Evolutionary conservation across 768 basidiomycete species (phyloP).

Genomic region (Pleurotus sapidus): DNA sequence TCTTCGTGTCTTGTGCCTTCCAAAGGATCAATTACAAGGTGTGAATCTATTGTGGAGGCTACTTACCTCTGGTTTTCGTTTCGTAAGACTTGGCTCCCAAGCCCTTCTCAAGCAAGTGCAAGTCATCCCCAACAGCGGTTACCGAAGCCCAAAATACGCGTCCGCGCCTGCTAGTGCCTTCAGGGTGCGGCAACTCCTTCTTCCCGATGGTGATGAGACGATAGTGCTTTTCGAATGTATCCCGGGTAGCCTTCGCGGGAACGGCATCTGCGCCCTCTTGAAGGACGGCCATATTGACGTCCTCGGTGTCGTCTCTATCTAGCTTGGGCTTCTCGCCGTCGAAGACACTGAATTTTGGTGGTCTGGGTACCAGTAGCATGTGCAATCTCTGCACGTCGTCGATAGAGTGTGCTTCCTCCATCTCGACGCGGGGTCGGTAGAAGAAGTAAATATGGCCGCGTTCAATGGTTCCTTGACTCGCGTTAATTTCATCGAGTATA

Average conservation of each 20-base stretch:
- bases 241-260: conserved; percentile 33
- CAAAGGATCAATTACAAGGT: not conserved
- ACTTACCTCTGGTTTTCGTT: conserved; percentile 57
- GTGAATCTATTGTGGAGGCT: too few relatives aligned
- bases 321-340: conserved; percentile 16
- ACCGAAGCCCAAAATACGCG: conserved; percentile 50
- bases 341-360: conserved; percentile 37
- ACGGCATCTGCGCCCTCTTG: conserved; percentile 46
- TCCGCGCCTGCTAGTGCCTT: conserved; percentile 35
- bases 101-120: conserved; percentile 42
- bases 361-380: conserved; percentile 57
- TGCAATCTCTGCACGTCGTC: conserved; percentile 59
- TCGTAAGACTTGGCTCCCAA: conserved; percentile 52
- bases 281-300: conserved; percentile 40
- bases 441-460: conserved; percentile 65
- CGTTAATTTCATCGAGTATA: not conserved
- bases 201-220: conserved; percentile 54
- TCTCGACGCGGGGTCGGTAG: conserved; percentile 56
- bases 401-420: conserved; percentile 48
- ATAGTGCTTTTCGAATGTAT: conserved; percentile 39
- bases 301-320: conserved; percentile 17
- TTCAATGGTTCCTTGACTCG: conserved; percentile 49
- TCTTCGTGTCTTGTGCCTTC: conserved; percentile 52
- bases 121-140: conserved; percentile 47
- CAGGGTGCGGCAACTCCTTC: conserved; percentile 54